These are phyloP conservation scores for Ceratopteris richardii DNA, from an alignment of 75 land plant species.

Conservation along the genomic window DNA sequence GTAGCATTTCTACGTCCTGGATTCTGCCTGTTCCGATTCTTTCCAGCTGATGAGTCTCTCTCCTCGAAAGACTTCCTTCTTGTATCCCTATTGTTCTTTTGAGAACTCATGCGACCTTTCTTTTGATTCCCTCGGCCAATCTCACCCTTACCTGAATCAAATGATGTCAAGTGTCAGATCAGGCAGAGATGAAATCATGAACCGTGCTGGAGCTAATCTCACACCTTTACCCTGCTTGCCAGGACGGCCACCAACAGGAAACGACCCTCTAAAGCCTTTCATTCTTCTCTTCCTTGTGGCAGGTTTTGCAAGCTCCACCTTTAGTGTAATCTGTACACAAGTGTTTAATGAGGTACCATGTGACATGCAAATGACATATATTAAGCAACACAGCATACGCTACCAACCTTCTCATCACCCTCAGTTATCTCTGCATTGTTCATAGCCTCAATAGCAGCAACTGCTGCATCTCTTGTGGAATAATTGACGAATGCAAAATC, in stretches of 20 bases:
- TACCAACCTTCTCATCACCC: conserved; percentile 36
- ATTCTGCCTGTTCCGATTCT: background rate
- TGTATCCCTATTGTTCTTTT: background rate
- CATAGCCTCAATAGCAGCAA: conserved; percentile 38
- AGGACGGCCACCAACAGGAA: conserved; percentile 3
- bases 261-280: conserved; percentile 25
- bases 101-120: too few species aligned
- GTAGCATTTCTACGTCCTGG: too few species aligned
- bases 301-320: conserved; percentile 36
- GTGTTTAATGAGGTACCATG: background rate
- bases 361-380: background rate
- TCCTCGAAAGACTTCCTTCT: background rate
- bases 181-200: background rate
- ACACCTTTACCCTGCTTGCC: background rate
- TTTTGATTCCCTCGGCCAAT: background rate
- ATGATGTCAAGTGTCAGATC: background rate
- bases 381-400: background rate
- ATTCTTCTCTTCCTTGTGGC: conserved; percentile 13
- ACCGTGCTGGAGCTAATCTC: background rate
- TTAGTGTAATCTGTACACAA: conserved; percentile 23
- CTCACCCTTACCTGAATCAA: background rate
- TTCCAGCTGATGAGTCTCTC: background rate
- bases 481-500: conserved; percentile 48
- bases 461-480: conserved; percentile 38
- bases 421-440: conserved; percentile 29